These are phyloP conservation scores for Terfezia claveryi DNA, from an alignment of 495 filamentous ascomycete genomes.

Conservation along the genomic window DNA sequence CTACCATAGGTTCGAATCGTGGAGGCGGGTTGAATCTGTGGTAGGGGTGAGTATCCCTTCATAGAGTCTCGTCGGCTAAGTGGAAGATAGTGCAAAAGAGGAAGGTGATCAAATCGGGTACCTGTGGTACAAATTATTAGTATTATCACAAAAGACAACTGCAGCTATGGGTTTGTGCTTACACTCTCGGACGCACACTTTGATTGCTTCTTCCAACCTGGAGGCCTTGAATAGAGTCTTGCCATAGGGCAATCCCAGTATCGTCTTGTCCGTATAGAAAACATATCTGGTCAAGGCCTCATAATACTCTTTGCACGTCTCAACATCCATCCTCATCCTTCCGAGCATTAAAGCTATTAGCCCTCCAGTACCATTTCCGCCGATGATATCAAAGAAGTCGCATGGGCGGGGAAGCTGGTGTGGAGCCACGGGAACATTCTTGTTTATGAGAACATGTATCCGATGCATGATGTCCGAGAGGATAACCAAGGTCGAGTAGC, in stretches of 20 bases:
- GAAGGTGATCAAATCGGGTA: not conserved
- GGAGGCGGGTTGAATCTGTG: not conserved
- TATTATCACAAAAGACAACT: too few species aligned
- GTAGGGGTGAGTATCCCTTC: not conserved
- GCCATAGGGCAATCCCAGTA: slow-evolving; percentile 79
- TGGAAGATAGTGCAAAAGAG: not conserved
- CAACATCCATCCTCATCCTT: slow-evolving; percentile 68
- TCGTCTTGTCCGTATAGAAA: slow-evolving; percentile 94
- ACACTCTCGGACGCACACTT: slow-evolving; percentile 54
- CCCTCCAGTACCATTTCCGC: slow-evolving; percentile 50
- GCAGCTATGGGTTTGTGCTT: slow-evolving; percentile 22
- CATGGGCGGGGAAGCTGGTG: slow-evolving; percentile 54
- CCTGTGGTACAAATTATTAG: not conserved
- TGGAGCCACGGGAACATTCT: slow-evolving; percentile 39
- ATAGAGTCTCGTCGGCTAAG: not conserved
- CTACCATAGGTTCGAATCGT: not conserved
- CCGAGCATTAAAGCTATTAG: slow-evolving; percentile 94
- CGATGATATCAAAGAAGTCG: slow-evolving; percentile 62
- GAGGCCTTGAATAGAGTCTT: slow-evolving; percentile 94
- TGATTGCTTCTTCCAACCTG: slow-evolving; percentile 81
- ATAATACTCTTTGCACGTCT: slow-evolving; percentile 90
- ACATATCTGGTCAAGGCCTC: slow-evolving; percentile 76
- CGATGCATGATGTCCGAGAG: slow-evolving; percentile 80
- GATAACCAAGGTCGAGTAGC: slow-evolving; percentile 92
- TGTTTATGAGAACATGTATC: slow-evolving; percentile 32